Conservation (phyloP, 345 rosid genomes). For the Melastoma malabathricum region DNA sequence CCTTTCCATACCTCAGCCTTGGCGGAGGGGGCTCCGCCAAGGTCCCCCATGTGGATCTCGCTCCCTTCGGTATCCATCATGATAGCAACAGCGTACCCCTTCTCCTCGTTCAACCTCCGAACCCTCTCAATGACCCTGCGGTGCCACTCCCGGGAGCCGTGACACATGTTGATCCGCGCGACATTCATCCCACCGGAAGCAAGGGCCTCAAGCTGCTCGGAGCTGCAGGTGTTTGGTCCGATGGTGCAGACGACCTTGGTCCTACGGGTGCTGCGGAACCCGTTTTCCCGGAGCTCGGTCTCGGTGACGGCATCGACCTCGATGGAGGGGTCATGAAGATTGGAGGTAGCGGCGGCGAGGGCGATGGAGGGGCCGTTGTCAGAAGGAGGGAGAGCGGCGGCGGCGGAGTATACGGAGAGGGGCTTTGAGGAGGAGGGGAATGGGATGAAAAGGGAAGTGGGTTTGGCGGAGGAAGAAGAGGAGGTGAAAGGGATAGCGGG, state of each 20-base stretch:
- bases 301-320: conserved; percentile 93
- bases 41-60: conserved; percentile 99
- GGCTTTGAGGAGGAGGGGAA: conserved; percentile 31
- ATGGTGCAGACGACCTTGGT: conserved; percentile 94
- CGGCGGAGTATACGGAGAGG: conserved; percentile 6
- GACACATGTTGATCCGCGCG: conserved; percentile 94
- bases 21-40: conserved; percentile 73
- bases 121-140: conserved; percentile 64
- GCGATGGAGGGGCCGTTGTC: conserved; percentile 34
- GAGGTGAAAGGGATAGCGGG: conserved; percentile 18
- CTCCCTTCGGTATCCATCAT: conserved; percentile 99
- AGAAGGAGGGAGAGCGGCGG: conserved; percentile 29
- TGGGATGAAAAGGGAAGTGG: conserved; percentile 1
- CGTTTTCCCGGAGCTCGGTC: conserved; percentile 94
- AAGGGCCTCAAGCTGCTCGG: conserved; percentile 77
- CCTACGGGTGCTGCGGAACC: conserved; percentile 91
- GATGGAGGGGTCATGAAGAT: conserved; percentile 6
- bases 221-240: conserved; percentile 82
- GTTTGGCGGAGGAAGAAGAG: conserved; percentile 20
- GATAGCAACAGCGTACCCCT: conserved; percentile 90
- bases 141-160: conserved; percentile 93
- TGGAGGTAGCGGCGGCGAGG: too few relatives aligned
- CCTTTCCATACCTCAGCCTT: conserved; percentile 62
- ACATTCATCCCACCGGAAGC: conserved; percentile 99
- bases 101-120: conserved; percentile 78